These are phyloP conservation scores for Fraxinus ornus DNA, from an alignment of 305 asterid species.

Conservation along the genomic window DNA sequence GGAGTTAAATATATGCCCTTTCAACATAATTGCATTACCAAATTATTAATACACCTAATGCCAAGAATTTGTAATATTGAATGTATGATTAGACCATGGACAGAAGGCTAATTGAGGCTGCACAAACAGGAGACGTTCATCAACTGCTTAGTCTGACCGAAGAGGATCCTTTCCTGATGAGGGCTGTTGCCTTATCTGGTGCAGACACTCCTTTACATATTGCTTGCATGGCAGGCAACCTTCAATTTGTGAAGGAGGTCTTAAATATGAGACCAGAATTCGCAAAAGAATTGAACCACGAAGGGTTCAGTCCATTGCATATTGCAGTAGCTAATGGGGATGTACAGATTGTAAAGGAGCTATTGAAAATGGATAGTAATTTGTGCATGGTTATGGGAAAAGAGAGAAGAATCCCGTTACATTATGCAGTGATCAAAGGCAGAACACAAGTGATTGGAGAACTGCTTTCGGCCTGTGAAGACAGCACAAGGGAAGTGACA, in stretches of 20 bases:
- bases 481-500: slow-evolving; percentile 5
- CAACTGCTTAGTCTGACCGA: slow-evolving; percentile 32
- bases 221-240: slow-evolving; percentile 46
- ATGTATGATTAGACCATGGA: slow-evolving; percentile 15
- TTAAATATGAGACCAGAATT: slow-evolving; percentile 26
- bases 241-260: slow-evolving; percentile 33
- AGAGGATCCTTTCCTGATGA: slow-evolving; percentile 33
- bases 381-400: slow-evolving; percentile 39
- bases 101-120: slow-evolving; percentile 22
- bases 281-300: slow-evolving; percentile 34
- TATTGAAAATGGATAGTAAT: slow-evolving; percentile 33
- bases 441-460: neutral
- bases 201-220: slow-evolving; percentile 43
- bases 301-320: slow-evolving; percentile 59
- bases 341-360: slow-evolving; percentile 41
- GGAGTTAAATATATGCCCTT: neutral
- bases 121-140: slow-evolving; percentile 36
- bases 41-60: neutral
- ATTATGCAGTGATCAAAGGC: slow-evolving; percentile 20
- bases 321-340: slow-evolving; percentile 51
- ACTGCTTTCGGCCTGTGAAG: neutral
- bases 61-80: neutral
- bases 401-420: slow-evolving; percentile 17
- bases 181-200: slow-evolving; percentile 6
- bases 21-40: neutral